A percentile compares a stretch with the other conserved stretches of the same genome.
phyloP scores from a whole-genome alignment of 2,329 filamentous ascomycete species.

The Thermomyces lanuginosus region DNA sequence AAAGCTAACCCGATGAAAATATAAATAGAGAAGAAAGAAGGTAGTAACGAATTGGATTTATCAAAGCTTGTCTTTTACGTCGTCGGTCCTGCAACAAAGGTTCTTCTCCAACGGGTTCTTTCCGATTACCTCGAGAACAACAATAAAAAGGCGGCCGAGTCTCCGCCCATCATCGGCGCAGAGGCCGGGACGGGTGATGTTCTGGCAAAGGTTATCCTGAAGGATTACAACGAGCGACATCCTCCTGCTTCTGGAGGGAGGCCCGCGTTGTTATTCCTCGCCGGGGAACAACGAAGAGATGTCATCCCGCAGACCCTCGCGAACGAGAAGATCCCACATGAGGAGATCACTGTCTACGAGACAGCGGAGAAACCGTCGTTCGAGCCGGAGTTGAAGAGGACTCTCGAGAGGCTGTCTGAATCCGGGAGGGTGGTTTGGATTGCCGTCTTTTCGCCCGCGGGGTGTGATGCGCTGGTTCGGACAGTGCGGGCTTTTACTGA shows the following conservation, averaged over 20 bases:
- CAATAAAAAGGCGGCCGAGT: too few relatives aligned
- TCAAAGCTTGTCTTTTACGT: too few relatives aligned
- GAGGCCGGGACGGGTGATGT: conserved; percentile 74
- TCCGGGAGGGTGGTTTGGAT: conserved; percentile 22
- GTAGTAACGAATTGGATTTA: conserved; percentile 17
- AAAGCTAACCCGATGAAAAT: too few relatives aligned
- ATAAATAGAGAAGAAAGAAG: too few relatives aligned
- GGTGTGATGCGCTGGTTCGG: conserved; percentile 44
- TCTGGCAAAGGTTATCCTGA: conserved; percentile 60
- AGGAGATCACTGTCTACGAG: conserved; percentile 73
- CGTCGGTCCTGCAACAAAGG: conserved; percentile 38
- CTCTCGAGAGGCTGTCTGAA: conserved; percentile 39
- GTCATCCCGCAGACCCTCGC: conserved; percentile 73
- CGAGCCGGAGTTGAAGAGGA: too few relatives aligned
- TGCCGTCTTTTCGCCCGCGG: conserved; percentile 43
- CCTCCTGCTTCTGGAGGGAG: conserved; percentile 11
- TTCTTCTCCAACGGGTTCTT: too few relatives aligned
- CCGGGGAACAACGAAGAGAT: conserved; percentile 78
- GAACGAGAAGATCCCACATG: conserved; percentile 45
- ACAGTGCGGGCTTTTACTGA: conserved; percentile 30
- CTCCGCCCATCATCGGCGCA: too few relatives aligned
- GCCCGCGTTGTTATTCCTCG: conserved; percentile 63
- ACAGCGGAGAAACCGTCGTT: conserved; percentile 73
- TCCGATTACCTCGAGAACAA: too few relatives aligned
- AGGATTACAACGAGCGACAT: conserved; percentile 48